These are phyloP conservation scores for Suillus bovinus DNA, from an alignment of 768 basidiomycete species.

Conservation along the genomic window DNA sequence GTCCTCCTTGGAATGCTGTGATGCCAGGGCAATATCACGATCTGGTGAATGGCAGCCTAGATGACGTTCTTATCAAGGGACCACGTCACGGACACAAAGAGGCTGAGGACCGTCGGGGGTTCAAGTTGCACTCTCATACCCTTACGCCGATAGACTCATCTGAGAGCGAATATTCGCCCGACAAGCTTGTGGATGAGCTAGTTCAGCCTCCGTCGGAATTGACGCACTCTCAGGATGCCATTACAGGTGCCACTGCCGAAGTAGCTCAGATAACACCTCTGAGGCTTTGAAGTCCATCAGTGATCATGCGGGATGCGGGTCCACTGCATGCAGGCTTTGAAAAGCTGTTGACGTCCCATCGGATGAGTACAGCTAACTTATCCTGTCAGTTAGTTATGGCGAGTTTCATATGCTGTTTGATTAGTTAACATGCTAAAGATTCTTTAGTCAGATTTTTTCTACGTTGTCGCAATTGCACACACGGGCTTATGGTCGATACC, in stretches of 20 bases:
- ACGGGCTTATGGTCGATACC: neutral
- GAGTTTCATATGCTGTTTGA: neutral
- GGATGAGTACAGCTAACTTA: neutral
- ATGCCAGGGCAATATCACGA: conserved; percentile 21
- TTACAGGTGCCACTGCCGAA: neutral
- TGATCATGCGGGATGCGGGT: neutral
- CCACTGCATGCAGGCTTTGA: neutral
- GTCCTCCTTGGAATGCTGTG: conserved; percentile 36
- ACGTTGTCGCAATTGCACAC: neutral
- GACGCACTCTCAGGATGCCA: neutral
- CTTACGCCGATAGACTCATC: neutral
- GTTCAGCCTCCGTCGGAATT: neutral
- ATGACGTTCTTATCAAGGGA: conserved; percentile 2
- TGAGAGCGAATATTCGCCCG: neutral
- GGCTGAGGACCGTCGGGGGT: neutral
- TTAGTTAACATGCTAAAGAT: neutral
- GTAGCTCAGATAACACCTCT: neutral
- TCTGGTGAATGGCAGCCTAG: neutral
- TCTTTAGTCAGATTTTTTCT: neutral
- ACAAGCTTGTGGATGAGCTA: neutral
- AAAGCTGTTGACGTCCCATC: neutral
- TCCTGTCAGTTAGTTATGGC: neutral
- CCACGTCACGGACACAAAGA: neutral
- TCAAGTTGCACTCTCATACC: neutral
- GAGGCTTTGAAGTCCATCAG: neutral